Percentiles rank a stretch among this genome's conserved stretches.
phyloP scores from a whole-genome alignment of 148 eudicot species.

The Amaranthus cruentus region DNA sequence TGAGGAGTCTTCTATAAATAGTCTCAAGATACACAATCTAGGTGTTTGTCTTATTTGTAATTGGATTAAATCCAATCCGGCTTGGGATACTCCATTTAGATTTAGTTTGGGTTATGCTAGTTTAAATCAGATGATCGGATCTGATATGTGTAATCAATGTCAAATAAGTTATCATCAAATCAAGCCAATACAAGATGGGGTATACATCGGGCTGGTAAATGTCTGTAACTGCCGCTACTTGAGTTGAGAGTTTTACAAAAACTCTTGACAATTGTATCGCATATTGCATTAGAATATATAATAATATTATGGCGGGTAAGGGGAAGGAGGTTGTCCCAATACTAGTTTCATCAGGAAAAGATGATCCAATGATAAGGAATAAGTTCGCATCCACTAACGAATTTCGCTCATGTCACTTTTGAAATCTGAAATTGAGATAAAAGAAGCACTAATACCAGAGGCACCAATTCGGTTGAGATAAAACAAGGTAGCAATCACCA shows the following conservation, averaged over 20 bases:
- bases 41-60: neutral
- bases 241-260: too few species aligned
- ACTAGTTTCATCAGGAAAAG: too few species aligned
- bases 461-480: slow-evolving; percentile 79
- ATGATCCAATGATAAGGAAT: too few species aligned
- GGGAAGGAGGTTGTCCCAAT: too few species aligned
- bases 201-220: too few species aligned
- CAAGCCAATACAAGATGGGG: neutral
- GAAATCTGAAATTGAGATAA: slow-evolving; percentile 5
- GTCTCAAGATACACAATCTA: neutral
- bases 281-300: too few species aligned
- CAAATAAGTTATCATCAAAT: neutral
- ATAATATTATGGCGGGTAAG: too few species aligned
- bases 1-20: neutral
- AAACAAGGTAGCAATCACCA: slow-evolving; percentile 96
- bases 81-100: neutral
- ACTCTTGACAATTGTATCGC: too few species aligned
- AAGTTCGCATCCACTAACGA: neutral
- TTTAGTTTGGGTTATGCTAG: neutral
- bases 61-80: neutral
- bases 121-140: neutral
- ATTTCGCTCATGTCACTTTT: neutral
- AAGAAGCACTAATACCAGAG: slow-evolving; percentile 52
- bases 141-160: neutral
- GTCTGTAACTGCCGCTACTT: too few species aligned